These are phyloP conservation scores for Fusarium incarnatum DNA, from an alignment of 2,329 filamentous ascomycete genomes.

Conservation along the genomic window DNA sequence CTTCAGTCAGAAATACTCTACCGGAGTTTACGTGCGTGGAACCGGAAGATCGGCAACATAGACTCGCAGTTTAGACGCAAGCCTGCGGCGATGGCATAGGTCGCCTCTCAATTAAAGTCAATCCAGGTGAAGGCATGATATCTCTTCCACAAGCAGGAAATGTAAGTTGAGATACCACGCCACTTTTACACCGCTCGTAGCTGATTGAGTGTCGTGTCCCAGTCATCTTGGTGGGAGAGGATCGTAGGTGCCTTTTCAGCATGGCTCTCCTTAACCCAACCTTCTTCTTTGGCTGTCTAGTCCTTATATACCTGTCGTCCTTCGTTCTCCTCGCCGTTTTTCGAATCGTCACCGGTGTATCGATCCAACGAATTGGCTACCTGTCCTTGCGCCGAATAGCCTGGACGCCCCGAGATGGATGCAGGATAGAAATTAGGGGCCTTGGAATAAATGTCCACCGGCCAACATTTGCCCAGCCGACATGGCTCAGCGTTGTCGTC, in stretches of 20 bases:
- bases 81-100: slow-evolving; percentile 45
- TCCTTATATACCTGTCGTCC: slow-evolving; percentile 88
- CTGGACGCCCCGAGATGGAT: slow-evolving; percentile 88
- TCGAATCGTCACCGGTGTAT: slow-evolving; percentile 91
- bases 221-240: slow-evolving; percentile 46
- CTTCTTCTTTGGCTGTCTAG: slow-evolving; percentile 85
- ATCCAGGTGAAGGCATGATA: slow-evolving; percentile 46
- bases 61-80: slow-evolving; percentile 22
- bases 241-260: slow-evolving; percentile 41
- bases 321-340: slow-evolving; percentile 95
- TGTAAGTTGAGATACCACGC: slow-evolving; percentile 42
- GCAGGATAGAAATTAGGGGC: slow-evolving; percentile 89
- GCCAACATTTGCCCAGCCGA: slow-evolving; percentile 96
- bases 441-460: slow-evolving; percentile 89
- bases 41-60: slow-evolving; percentile 40
- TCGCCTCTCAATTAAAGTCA: slow-evolving; percentile 35
- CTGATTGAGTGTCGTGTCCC: slow-evolving; percentile 31
- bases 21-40: slow-evolving; percentile 26
- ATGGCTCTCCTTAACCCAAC: slow-evolving; percentile 80
- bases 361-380: slow-evolving; percentile 94
- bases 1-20: slow-evolving; percentile 12
- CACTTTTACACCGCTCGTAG: slow-evolving; percentile 41
- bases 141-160: slow-evolving; percentile 40
- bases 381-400: slow-evolving; percentile 90
- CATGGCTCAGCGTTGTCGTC: slow-evolving; percentile 92